Conservation (phyloP, 768 basidiomycete genomes). For the Mycena rosella region DNA sequence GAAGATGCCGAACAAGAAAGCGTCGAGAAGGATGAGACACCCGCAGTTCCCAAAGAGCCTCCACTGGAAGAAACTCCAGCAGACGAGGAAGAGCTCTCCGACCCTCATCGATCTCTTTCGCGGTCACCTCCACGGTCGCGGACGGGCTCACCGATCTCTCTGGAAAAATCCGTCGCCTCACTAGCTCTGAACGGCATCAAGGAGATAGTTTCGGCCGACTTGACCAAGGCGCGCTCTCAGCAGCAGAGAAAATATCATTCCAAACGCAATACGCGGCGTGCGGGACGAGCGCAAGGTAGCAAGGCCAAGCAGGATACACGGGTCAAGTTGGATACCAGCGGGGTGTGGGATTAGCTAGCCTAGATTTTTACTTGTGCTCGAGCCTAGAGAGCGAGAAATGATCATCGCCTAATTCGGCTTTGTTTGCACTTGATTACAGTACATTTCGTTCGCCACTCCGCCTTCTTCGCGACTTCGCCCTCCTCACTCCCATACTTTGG, state of each 20-base stretch:
- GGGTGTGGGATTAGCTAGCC: conserved; percentile 67
- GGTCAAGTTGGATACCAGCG: conserved; percentile 70
- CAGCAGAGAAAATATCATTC: conserved; percentile 85
- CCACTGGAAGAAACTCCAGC: conserved; percentile 38
- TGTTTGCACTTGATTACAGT: too few species aligned
- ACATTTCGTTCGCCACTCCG: too few species aligned
- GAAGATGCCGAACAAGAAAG: background rate
- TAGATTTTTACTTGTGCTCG: background rate
- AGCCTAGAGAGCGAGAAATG: too few species aligned
- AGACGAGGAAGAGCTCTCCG: conserved; percentile 45
- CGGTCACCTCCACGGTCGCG: conserved; percentile 67
- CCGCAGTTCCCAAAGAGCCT: conserved; percentile 20
- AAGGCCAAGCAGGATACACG: conserved; percentile 86
- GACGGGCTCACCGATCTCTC: conserved; percentile 57
- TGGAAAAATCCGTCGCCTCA: conserved; percentile 55
- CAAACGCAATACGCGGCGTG: conserved; percentile 71
- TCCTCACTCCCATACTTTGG: too few species aligned
- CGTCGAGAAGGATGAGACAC: background rate
- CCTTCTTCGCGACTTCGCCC: too few species aligned
- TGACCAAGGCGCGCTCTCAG: conserved; percentile 68
- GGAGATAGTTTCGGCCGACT: conserved; percentile 71
- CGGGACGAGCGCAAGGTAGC: conserved; percentile 81
- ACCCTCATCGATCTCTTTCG: conserved; percentile 51
- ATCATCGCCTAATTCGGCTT: too few species aligned
- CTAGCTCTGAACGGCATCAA: conserved; percentile 64